These are phyloP conservation scores for Pythium pyrilobum DNA, from an alignment of 352 stramenopile species.

Conservation along the genomic window DNA sequence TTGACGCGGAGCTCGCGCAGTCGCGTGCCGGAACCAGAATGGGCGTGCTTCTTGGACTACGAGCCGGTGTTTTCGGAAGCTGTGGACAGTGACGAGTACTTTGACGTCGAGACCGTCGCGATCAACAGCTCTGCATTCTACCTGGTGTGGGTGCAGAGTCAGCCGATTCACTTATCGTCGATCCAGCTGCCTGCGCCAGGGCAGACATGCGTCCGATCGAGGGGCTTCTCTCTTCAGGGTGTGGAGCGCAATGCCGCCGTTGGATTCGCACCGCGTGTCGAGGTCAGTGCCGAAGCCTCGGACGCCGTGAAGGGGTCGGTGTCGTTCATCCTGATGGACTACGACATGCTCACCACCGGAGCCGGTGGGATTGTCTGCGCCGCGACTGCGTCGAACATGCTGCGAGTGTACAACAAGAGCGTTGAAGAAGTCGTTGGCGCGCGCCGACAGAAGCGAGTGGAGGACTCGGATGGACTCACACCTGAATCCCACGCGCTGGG, in stretches of 20 bases:
- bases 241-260: constrained; percentile 37
- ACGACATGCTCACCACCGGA: constrained; percentile 18
- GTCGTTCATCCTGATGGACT: constrained; percentile 60
- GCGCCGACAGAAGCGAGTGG: constrained; percentile 24
- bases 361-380: constrained; percentile 46
- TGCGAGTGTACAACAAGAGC: constrained; percentile 34
- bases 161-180: constrained; percentile 57
- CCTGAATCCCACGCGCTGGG: constrained; percentile 26
- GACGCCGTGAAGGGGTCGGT: constrained; percentile 62
- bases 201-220: constrained; percentile 48
- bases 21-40: constrained; percentile 36
- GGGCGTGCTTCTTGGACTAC: constrained; percentile 63
- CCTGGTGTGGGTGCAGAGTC: constrained; percentile 54
- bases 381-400: constrained; percentile 66
- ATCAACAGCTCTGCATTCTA: constrained; percentile 65
- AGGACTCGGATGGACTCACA: constrained; percentile 34
- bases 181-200: constrained; percentile 49
- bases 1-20: constrained; percentile 15
- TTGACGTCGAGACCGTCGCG: constrained; percentile 51
- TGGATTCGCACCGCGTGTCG: constrained; percentile 50
- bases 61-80: constrained; percentile 50
- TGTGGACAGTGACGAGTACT: constrained; percentile 29
- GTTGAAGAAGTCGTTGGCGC: not conserved
- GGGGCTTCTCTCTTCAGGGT: constrained; percentile 62
- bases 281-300: constrained; percentile 40